Conservation (phyloP, 176 grass and related monocot species). For the Triticum monococcum region DNA sequence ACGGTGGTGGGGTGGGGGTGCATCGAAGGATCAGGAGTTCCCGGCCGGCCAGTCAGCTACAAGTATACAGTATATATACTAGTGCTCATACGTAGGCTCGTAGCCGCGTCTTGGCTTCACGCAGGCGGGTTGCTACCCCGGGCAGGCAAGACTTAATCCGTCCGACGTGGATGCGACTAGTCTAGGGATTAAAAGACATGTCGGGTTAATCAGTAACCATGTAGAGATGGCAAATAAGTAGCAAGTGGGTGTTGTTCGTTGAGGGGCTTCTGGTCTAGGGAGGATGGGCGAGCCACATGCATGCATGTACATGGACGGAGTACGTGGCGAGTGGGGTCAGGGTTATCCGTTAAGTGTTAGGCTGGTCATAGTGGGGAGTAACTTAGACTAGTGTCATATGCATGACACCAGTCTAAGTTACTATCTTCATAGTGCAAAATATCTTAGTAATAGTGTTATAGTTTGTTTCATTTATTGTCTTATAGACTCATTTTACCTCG, state of each 20-base stretch:
- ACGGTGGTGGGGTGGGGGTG: too few relatives aligned
- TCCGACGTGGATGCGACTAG: constrained; percentile 32
- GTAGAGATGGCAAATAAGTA: not conserved
- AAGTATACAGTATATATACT: too few relatives aligned
- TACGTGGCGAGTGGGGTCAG: constrained; percentile 27
- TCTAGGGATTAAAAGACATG: not conserved
- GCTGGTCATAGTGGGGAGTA: too few relatives aligned
- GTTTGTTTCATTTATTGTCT: too few relatives aligned
- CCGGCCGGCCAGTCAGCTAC: not conserved
- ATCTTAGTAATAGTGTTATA: too few relatives aligned
- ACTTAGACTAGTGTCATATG: too few relatives aligned
- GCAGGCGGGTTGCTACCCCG: not conserved
- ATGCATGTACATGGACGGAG: not conserved
- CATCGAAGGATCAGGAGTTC: not conserved
- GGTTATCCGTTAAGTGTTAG: not conserved
- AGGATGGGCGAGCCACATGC: not conserved
- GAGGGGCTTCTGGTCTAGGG: too few relatives aligned
- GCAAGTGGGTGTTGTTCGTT: not conserved
- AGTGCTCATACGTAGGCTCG: not conserved
- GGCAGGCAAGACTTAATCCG: not conserved
- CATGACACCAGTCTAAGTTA: too few relatives aligned
- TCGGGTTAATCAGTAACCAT: not conserved
- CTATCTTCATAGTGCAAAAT: too few relatives aligned
- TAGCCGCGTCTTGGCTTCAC: not conserved
- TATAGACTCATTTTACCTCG: too few relatives aligned